Base-by-base conservation (phyloP, 306 rosid species). In the Parietaria judaica region DNA sequence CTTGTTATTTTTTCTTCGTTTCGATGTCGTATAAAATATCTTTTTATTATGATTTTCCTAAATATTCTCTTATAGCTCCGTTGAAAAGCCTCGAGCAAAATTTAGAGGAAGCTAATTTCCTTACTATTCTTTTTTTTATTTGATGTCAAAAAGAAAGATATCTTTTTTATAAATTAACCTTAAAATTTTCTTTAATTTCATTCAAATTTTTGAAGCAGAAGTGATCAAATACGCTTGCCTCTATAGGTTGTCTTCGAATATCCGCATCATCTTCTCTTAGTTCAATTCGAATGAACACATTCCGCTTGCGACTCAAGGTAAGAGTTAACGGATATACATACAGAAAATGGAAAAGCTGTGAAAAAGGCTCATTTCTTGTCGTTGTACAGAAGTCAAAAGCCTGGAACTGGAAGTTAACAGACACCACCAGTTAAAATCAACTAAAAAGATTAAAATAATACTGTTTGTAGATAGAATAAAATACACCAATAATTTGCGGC, bases 371-470 rank as follows among this genome's bases (percentile, higher is more conserved):
- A n/a, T 92, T 92, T 76, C 96, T 92, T 12, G 86, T 77, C 31
- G 92, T 88, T 37, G 96, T 77, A 72, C 99, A 96, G 84, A 92
- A 92, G 94, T 92, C 99, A 37, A 92, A 92, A 51, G 96, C 96
- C 55, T 88, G 99, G 83, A 88, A 88, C 99, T 92, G 88, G 59
- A 81, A 72, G 70, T 69, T 60, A 67, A 79, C 74, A 69, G 65
- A 74, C 46, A 53, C 61, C 62, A 38, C 64, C 39, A 35, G 52
- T 84, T 68, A 44, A 63, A 47, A 59, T 65, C 62, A 63, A 49
- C 45, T 14, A 44, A 37, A 41, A 50, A 48, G 60, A 10, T 14
- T 14, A 13, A 36, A 44, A 35, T 15, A 17, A 6, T 48, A 62
- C 53, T 49, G 13, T 17, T 43, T 37, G 43, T 56, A 31, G 14